Base-by-base conservation (phyloP, 306 rosid species). In the Medicago arabica region DNA sequence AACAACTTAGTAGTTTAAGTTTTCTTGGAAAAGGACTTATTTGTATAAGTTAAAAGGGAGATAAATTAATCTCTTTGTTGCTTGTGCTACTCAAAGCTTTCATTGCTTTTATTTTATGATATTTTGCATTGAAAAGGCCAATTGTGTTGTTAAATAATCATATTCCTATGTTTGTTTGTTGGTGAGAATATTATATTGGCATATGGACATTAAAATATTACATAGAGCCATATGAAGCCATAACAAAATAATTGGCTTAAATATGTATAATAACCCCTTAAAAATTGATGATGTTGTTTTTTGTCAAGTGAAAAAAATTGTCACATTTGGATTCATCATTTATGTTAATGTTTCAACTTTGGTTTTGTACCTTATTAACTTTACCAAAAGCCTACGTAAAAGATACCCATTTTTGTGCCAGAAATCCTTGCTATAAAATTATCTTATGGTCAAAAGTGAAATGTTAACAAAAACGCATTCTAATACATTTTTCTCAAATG, bases 61-160 rank as follows among this genome's bases (percentile, higher is more conserved):
- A 9, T 69, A 46, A 39, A 62, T 70, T 75, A 70, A 72, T 64
- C 23, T 68, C 5, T 71, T 34, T 59, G 76, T 47, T 36, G 18
- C 50, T 78, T 77, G 15, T 60, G 49, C 36, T 68, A 40, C 57
- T 18, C 68, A 53, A 87, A 85, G 40, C 84, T 75, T 74, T 85
- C 91, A 46, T 2, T 18, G 36, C 14, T 36, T 38, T 54, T 60
- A 36, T 55, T 67, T 31, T 61, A 64, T 46, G 3, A 55, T 80
- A 47, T 19, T 28, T 76, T 47, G 15, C 57, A 21, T 14, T 7
- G 49, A 46, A 65, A 65, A 11, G 65, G 76, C 78, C 68, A 50
- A 59, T 18, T 50, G 59, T 18, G 66, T 74, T 25, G 65, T 51
- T 73, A 64, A 69, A 72, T 66, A 50, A 51, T 69, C 23, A 25